Evolutionary conservation across 768 basidiomycete genomes (phyloP).

Genomic region (Phylloporus sp.): DNA sequence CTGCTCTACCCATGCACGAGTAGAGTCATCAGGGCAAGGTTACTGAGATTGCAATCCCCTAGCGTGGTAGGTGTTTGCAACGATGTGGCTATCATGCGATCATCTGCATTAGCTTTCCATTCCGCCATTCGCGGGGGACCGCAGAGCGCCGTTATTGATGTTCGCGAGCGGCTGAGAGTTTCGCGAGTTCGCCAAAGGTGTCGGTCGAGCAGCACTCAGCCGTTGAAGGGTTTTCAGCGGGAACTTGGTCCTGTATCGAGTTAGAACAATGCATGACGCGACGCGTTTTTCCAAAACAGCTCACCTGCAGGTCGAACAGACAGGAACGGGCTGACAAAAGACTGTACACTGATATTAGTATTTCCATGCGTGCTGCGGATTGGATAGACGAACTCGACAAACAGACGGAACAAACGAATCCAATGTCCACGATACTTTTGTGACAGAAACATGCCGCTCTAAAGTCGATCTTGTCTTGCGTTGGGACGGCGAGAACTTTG

Average conservation of each 20-base stretch:
- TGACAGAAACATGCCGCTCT: constrained; percentile 99
- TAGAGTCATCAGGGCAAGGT: constrained; percentile 4
- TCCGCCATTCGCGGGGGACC: constrained; percentile 19
- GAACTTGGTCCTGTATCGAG: constrained; percentile 74
- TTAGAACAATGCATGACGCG: not conserved
- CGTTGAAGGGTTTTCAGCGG: constrained; percentile 88
- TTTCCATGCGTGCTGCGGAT: not conserved
- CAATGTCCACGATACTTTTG: constrained; percentile 92
- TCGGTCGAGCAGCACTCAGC: constrained; percentile 57
- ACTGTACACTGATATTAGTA: constrained; percentile 44
- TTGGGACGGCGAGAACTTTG: constrained; percentile 74
- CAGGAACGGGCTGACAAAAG: constrained; percentile 89
- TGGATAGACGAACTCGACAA: constrained; percentile 69
- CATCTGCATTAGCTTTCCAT: constrained; percentile 10
- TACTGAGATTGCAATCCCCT: not conserved
- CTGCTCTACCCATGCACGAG: constrained; percentile 40
- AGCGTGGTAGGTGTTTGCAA: not conserved
- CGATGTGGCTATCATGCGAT: not conserved
- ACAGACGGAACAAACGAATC: constrained; percentile 98
- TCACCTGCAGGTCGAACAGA: constrained; percentile 90
- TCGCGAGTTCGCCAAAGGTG: constrained; percentile 27
- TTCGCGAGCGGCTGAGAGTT: constrained; percentile 31
- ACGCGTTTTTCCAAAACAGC: constrained; percentile 27
- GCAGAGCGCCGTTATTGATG: constrained; percentile 29
- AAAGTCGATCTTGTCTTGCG: constrained; percentile 94